phyloP scores from a whole-genome alignment of 2,329 filamentous ascomycete species.

The Geoglossum cookeanum region DNA sequence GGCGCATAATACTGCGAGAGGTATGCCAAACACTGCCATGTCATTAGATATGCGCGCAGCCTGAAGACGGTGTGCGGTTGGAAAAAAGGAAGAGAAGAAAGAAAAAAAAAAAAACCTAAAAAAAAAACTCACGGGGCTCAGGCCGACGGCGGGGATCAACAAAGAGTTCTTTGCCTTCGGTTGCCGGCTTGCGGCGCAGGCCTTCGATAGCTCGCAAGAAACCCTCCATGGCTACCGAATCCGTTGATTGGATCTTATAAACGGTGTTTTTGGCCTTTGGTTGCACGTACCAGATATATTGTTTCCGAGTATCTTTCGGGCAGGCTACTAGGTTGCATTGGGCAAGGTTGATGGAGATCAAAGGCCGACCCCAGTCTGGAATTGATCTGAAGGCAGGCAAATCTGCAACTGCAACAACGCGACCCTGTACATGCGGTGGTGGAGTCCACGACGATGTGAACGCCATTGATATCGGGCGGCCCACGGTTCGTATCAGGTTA shows the following conservation, averaged over 20 bases:
- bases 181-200: conserved; percentile 12
- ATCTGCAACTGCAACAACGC: conserved; percentile 12
- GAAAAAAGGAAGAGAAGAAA: too few species aligned
- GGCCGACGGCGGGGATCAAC: conserved; percentile 8
- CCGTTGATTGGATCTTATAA: conserved; percentile 14
- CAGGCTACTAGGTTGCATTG: conserved; percentile 11
- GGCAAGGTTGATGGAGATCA: conserved; percentile 12
- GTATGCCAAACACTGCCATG: conserved; percentile 12
- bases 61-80: conserved; percentile 4
- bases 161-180: conserved; percentile 13
- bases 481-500: conserved; percentile 15
- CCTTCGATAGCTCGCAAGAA: conserved; percentile 13
- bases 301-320: conserved; percentile 13
- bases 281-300: conserved; percentile 14
- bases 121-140: not conserved
- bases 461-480: conserved; percentile 16
- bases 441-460: conserved; percentile 15
- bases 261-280: conserved; percentile 11
- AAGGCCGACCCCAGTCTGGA: conserved; percentile 13
- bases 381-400: conserved; percentile 10
- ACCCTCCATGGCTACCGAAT: conserved; percentile 13
- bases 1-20: conserved; percentile 13
- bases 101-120: too few species aligned
- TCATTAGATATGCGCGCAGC: not conserved
- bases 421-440: conserved; percentile 11